Conservation (phyloP, 2,329 filamentous ascomycete genomes). For the Exophiala lecanii-corni region DNA sequence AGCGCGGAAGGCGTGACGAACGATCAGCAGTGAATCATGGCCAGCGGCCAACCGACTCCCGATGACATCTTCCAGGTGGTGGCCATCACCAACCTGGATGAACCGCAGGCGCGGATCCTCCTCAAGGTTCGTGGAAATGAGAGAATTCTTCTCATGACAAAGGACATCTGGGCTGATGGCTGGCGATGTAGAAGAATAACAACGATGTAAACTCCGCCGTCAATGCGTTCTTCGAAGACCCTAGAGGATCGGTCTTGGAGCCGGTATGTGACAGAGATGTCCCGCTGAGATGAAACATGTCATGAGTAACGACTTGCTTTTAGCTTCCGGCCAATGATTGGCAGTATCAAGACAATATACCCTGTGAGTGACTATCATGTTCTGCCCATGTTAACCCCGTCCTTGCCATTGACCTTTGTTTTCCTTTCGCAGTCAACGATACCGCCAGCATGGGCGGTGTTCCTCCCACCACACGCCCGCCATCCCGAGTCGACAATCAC, state of each 20-base stretch:
- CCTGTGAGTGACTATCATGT: slow-evolving; percentile 15
- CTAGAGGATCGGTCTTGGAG: slow-evolving; percentile 22
- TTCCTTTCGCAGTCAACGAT: slow-evolving; percentile 35
- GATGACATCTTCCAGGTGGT: slow-evolving; percentile 17
- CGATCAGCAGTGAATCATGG: too few species aligned
- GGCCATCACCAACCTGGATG: slow-evolving; percentile 14
- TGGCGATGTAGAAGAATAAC: slow-evolving; percentile 37
- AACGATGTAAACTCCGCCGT: slow-evolving; percentile 42
- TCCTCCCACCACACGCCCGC: slow-evolving; percentile 44
- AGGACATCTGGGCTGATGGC: neutral
- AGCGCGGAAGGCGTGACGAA: too few species aligned
- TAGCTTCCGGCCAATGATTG: slow-evolving; percentile 19
- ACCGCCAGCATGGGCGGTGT: slow-evolving; percentile 34
- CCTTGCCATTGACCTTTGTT: too few species aligned
- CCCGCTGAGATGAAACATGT: too few species aligned
- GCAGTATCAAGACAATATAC: slow-evolving; percentile 24
- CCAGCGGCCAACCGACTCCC: slow-evolving; percentile 9
- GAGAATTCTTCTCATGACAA: neutral
- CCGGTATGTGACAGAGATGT: too few species aligned
- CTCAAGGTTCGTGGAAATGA: slow-evolving; percentile 12
- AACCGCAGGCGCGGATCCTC: slow-evolving; percentile 14
- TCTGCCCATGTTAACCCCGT: too few species aligned
- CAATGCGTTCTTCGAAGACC: slow-evolving; percentile 46
- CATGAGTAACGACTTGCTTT: too few species aligned
- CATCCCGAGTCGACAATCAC: slow-evolving; percentile 38